Base-by-base conservation (phyloP, 768 basidiomycete genomes). In the Termitomyces eurrhizus region DNA sequence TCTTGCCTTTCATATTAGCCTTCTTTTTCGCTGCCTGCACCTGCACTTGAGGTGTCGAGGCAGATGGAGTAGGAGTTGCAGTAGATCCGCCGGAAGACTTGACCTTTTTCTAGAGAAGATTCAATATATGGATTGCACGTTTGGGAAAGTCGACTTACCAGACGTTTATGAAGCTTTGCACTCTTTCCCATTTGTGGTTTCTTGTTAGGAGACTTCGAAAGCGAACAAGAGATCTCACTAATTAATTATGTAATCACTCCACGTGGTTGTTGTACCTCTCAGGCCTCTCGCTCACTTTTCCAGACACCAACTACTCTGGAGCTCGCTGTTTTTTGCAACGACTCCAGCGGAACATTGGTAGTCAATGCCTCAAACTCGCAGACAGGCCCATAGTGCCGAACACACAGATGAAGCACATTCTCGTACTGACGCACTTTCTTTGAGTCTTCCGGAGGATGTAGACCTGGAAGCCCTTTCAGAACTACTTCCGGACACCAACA, bases 131-230 rank as follows among this genome's bases (percentile, higher is more conserved):
- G n/a, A 49, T 18, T 26, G 9, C 35, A 14, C 51, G 14, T 51
- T 52, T 18, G 46, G 18, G 13, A 29, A 45, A 13, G 14, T 33
- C 18, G 13, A 66, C 81, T 33, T 72, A 85, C 85, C 60, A 80
- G 71, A 63, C 85, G 76, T 69, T 88, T 88, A 69, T 85, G 85
- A 24, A 85, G 59, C 68, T 88, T 88, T 16, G 87, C 86, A 62
- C 84, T 87, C 65, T 80, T 84, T 18, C 87, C 87, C 86, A 88
- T 88, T 88, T 12, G 37, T 32, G 49, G 26, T 24, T 7, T 11
- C 14, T 16, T 2, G 21, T 21, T 21, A 21, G 21, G 6, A 41
- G 18, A 18, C 13, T 21, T 21, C 3, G 11, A 33, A 45, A 21
- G 36, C 24, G 7, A 42, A 3, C 16, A 16, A 35, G 39, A 8